phyloP scores from a whole-genome alignment of 768 basidiomycete species.

The Podaxis mareebaensis region DNA sequence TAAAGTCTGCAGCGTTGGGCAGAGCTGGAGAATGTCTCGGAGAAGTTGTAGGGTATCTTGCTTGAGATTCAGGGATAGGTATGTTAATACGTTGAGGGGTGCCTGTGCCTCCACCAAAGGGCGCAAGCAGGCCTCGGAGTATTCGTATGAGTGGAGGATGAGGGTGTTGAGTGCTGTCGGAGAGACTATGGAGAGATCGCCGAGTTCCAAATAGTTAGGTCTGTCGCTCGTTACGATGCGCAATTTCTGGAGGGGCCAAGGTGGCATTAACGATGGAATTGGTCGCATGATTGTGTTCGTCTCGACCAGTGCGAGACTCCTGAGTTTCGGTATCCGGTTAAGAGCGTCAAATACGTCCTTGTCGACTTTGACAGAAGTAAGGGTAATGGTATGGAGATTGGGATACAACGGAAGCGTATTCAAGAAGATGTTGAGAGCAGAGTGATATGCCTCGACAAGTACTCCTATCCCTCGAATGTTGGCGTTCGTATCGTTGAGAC shows the following conservation, averaged over 20 bases:
- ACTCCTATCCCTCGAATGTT: conserved; percentile 13
- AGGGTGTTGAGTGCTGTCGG: conserved; percentile 6
- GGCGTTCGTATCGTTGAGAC: conserved; percentile 12
- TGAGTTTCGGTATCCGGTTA: conserved; percentile 5
- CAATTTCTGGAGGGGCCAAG: conserved; percentile 8
- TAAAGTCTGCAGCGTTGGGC: conserved; percentile 2
- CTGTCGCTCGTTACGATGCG: conserved; percentile 7
- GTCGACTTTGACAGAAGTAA: conserved; percentile 13
- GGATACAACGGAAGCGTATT: conserved; percentile 13
- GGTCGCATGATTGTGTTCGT: conserved; percentile 10
- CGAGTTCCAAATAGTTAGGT: not conserved
- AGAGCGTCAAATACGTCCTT: conserved; percentile 13
- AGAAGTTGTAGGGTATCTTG: conserved; percentile 4
- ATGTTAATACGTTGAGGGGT: conserved; percentile 1
- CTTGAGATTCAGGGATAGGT: conserved; percentile 11
- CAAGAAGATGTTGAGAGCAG: conserved; percentile 14
- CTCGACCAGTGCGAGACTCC: conserved; percentile 7
- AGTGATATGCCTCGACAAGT: conserved; percentile 10
- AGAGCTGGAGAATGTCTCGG: conserved; percentile 13
- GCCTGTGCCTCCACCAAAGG: not conserved
- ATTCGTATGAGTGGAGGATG: conserved; percentile 7
- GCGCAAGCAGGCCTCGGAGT: conserved; percentile 13
- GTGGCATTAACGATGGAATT: not conserved
- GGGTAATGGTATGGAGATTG: conserved; percentile 13
- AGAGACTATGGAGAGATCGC: not conserved